Conservation (phyloP, 306 rosid species). For the Psophocarpus tetragonolobus region DNA sequence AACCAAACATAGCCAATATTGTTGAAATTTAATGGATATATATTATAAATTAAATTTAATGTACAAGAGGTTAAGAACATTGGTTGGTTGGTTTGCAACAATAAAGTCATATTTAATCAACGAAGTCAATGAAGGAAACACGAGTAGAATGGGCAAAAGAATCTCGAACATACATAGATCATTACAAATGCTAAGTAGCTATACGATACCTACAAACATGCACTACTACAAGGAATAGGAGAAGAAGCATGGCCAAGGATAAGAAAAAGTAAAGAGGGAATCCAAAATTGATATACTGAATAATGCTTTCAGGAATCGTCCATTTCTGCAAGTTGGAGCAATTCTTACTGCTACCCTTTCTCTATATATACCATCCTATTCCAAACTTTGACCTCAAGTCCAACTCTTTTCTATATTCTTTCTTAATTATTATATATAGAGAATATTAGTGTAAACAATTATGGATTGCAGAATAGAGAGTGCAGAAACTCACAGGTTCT, state of each 20-base stretch:
- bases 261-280: slow-evolving; percentile 23
- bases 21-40: too few relatives aligned
- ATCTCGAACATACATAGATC: slow-evolving; percentile 40
- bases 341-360: background rate
- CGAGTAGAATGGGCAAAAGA: slow-evolving; percentile 40
- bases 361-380: slow-evolving; percentile 54
- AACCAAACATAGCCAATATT: too few relatives aligned
- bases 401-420: slow-evolving; percentile 2
- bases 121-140: slow-evolving; percentile 33
- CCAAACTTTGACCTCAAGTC: slow-evolving; percentile 33
- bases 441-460: background rate
- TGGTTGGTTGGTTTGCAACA: slow-evolving; percentile 25
- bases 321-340: slow-evolving; percentile 41
- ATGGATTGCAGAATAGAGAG: slow-evolving; percentile 60
- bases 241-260: slow-evolving; percentile 21
- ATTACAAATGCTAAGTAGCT: slow-evolving; percentile 42
- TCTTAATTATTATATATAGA: background rate
- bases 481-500: slow-evolving; percentile 69
- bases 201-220: slow-evolving; percentile 16
- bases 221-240: slow-evolving; percentile 13
- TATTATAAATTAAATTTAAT: too few relatives aligned
- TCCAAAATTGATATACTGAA: slow-evolving; percentile 7
- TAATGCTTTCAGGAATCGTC: slow-evolving; percentile 40
- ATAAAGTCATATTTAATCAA: slow-evolving; percentile 20
- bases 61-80: background rate